These are phyloP conservation scores for Tylopilus sp. DNA, from an alignment of 768 basidiomycete genomes.

Conservation along the genomic window DNA sequence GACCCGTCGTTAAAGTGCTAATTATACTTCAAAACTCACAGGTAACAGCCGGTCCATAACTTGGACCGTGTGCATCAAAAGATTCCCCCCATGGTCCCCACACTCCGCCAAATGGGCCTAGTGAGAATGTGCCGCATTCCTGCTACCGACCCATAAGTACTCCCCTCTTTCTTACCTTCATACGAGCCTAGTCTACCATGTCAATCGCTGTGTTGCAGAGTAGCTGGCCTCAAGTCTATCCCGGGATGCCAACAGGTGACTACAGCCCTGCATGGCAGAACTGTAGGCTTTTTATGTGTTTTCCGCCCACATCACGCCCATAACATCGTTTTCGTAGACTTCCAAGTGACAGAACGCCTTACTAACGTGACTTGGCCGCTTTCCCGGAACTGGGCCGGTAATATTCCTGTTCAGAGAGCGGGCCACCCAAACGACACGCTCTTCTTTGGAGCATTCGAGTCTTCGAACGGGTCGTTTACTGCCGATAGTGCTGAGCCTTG, in stretches of 20 bases:
- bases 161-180: background rate
- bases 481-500: constrained; percentile 46
- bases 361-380: constrained; percentile 58
- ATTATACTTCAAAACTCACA: too few relatives aligned
- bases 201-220: background rate
- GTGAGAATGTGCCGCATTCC: background rate
- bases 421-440: too few relatives aligned
- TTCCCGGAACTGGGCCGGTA: constrained; percentile 47
- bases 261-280: constrained; percentile 25
- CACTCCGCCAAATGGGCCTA: background rate
- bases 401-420: too few relatives aligned
- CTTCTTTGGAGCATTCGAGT: constrained; percentile 65
- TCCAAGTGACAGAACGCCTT: constrained; percentile 50
- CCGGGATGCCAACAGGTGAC: background rate
- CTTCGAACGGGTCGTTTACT: constrained; percentile 52
- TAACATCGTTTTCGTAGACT: constrained; percentile 39
- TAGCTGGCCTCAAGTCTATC: constrained; percentile 2
- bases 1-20: background rate
- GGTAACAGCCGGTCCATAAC: too few relatives aligned
- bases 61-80: too few relatives aligned
- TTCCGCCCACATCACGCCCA: background rate
- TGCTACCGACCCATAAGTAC: background rate
- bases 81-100: background rate
- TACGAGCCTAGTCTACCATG: background rate
- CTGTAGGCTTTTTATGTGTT: constrained; percentile 39